Conservation (phyloP, 306 rosid species). For the Casuarina equisetifolia region DNA sequence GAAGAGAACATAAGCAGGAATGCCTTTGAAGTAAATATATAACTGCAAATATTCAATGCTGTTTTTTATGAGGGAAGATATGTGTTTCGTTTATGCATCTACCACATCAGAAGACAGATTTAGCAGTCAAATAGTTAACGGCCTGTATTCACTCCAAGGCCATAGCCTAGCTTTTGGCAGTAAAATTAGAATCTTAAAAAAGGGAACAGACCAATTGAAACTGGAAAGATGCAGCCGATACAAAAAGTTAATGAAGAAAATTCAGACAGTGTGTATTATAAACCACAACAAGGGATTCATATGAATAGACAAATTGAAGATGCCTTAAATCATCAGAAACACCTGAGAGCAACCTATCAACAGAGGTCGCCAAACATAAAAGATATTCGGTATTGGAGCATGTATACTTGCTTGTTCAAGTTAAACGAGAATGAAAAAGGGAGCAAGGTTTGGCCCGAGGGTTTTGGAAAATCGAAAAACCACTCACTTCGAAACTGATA, state of each 20-base stretch:
- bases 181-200: neutral
- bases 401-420: neutral
- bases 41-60: neutral
- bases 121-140: neutral
- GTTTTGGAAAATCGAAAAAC: neutral
- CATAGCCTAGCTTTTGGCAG: neutral
- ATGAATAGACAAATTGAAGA: neutral
- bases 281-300: neutral
- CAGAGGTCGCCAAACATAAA: neutral
- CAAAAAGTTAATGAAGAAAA: neutral
- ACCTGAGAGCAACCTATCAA: neutral
- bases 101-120: neutral
- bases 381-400: neutral
- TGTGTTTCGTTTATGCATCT: neutral
- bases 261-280: neutral
- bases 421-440: neutral
- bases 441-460: neutral
- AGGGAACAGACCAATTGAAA: neutral
- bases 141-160: neutral
- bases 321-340: neutral
- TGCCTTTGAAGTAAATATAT: neutral
- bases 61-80: neutral
- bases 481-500: neutral
- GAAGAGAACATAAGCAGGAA: neutral
- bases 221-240: neutral